Percentiles rank a stretch among this genome's conserved stretches.
Evolutionary conservation across 345 rosid species (phyloP).

Genomic region (Ceriops tagal): DNA sequence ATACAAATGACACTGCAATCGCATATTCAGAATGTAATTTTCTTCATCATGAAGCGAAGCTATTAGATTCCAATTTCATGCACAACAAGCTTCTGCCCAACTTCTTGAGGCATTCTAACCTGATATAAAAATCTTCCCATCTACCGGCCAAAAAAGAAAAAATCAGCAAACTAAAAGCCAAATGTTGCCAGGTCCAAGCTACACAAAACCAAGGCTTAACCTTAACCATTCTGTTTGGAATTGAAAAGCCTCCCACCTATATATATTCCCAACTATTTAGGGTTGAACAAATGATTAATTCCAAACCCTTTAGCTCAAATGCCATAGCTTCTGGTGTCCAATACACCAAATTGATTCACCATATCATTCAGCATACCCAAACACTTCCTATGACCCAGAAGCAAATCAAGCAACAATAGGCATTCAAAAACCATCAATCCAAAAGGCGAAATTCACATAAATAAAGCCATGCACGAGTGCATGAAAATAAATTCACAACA

Average conservation of each 20-base stretch:
- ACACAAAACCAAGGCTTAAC: too few species aligned
- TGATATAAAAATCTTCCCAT: background rate
- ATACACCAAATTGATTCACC: background rate
- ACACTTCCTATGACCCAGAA: background rate
- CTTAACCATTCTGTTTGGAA: background rate
- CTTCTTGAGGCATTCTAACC: background rate
- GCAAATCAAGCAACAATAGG: background rate
- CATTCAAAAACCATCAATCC: background rate
- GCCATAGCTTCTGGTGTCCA: constrained; percentile 8
- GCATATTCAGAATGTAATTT: background rate
- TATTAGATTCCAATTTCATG: too few species aligned
- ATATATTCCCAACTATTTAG: too few species aligned
- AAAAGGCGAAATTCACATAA: background rate
- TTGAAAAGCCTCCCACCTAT: background rate
- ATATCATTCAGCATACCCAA: background rate
- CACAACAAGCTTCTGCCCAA: background rate
- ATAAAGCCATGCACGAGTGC: constrained; percentile 3
- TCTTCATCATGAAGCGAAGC: background rate
- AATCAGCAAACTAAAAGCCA: background rate
- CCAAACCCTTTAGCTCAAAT: constrained; percentile 5
- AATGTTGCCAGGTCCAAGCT: background rate
- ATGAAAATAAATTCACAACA: constrained; percentile 4
- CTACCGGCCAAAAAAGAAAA: too few species aligned
- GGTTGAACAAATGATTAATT: background rate
- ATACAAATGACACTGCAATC: too few species aligned